These are phyloP conservation scores for Aspergillus melleus DNA, from an alignment of 2,329 filamentous ascomycete genomes.

Conservation along the genomic window DNA sequence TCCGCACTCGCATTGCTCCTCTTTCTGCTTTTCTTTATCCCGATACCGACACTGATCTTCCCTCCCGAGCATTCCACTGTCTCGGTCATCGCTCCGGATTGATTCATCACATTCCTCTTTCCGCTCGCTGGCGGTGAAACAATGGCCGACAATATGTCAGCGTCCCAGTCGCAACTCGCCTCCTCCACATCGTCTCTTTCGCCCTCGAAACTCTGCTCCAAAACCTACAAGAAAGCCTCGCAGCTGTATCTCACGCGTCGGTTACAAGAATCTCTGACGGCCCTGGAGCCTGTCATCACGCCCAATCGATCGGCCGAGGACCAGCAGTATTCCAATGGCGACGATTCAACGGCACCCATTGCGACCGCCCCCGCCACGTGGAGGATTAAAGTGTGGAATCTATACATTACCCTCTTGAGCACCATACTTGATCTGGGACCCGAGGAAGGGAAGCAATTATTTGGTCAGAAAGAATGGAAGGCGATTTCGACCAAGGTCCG, in stretches of 20 bases:
- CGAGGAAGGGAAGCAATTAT: conserved; percentile 84
- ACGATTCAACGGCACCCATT: conserved; percentile 63
- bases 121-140: conserved; percentile 19
- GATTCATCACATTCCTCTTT: background rate
- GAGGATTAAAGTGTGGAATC: conserved; percentile 92
- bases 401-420: conserved; percentile 92
- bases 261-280: conserved; percentile 83
- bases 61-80: background rate
- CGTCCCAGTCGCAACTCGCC: conserved; percentile 57
- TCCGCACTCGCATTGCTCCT: background rate
- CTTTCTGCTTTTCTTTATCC: background rate
- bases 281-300: conserved; percentile 78
- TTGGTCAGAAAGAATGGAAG: conserved; percentile 85
- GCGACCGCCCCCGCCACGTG: conserved; percentile 77
- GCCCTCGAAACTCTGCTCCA: conserved; percentile 67
- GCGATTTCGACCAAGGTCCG: conserved; percentile 78
- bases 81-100: background rate
- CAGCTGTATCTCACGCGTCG: conserved; percentile 93
- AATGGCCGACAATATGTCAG: conserved; percentile 38
- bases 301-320: conserved; percentile 46
- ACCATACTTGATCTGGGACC: conserved; percentile 84
- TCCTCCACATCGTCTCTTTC: conserved; percentile 69
- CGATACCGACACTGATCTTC: conserved; percentile 4
- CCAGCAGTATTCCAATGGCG: conserved; percentile 42
- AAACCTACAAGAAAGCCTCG: conserved; percentile 90